phyloP scores from a whole-genome alignment of 2,329 filamentous ascomycete genomes.

The Simplicillium aogashimaense region DNA sequence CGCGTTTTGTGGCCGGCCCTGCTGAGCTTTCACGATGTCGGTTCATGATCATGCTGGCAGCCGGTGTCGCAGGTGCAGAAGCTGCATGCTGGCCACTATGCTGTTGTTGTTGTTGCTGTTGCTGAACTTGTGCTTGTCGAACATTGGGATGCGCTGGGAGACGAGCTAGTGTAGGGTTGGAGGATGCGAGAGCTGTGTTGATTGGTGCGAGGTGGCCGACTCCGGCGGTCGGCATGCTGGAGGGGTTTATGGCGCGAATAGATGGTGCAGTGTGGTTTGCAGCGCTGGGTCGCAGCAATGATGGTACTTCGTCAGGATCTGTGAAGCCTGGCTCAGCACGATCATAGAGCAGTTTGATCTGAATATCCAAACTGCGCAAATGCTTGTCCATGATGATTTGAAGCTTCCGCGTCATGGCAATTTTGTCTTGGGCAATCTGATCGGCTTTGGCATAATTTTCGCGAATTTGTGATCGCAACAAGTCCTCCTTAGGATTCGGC shows the following conservation, averaged over 20 bases:
- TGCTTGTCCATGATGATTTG: slow-evolving; percentile 52
- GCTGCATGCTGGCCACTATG: slow-evolving; percentile 25
- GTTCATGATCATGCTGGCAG: slow-evolving; percentile 48
- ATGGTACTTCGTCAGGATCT: slow-evolving; percentile 54
- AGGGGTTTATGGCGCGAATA: slow-evolving; percentile 31
- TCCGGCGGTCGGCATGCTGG: slow-evolving; percentile 17
- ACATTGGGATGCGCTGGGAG: slow-evolving; percentile 33
- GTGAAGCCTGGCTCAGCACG: slow-evolving; percentile 51
- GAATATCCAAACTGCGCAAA: slow-evolving; percentile 49
- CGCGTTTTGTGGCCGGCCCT: slow-evolving; percentile 47
- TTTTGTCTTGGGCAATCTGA: slow-evolving; percentile 65
- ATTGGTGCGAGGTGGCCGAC: slow-evolving; percentile 10
- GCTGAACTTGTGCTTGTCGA: slow-evolving; percentile 39
- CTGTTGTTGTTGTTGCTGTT: slow-evolving; percentile 16
- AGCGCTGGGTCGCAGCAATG: slow-evolving; percentile 47
- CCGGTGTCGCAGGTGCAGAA: slow-evolving; percentile 51
- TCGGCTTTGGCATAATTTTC: slow-evolving; percentile 62
- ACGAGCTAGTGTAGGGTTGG: slow-evolving; percentile 32
- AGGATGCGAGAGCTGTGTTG: slow-evolving; percentile 13
- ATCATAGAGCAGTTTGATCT: slow-evolving; percentile 53
- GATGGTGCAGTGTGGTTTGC: slow-evolving; percentile 36
- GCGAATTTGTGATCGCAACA: slow-evolving; percentile 53
- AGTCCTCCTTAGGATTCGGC: slow-evolving; percentile 65
- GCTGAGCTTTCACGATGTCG: slow-evolving; percentile 50
- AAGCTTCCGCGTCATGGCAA: slow-evolving; percentile 56